These are phyloP conservation scores for Coniferiporia sulphurascens DNA, from an alignment of 1,284 basidiomycete genomes.

Conservation along the genomic window DNA sequence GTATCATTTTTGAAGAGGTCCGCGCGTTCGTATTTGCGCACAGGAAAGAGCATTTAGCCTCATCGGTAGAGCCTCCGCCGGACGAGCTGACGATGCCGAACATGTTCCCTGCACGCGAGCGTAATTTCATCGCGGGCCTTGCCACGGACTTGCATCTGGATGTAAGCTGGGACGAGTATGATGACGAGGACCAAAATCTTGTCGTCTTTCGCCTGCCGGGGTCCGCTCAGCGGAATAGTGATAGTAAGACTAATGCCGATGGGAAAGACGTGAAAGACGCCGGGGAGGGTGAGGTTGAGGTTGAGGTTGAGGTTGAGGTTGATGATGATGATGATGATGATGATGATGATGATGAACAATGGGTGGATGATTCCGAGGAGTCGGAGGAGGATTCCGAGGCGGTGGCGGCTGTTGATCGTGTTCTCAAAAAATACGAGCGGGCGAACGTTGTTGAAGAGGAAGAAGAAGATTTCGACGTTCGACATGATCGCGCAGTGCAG, in stretches of 20 bases:
- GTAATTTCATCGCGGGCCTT: slow-evolving; percentile 71
- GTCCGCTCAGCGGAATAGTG: slow-evolving; percentile 22
- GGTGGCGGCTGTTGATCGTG: slow-evolving; percentile 70
- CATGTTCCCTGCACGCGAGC: slow-evolving; percentile 71
- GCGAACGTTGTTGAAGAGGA: slow-evolving; percentile 70
- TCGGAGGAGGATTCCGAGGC: slow-evolving; percentile 53
- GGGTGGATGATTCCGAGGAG: slow-evolving; percentile 45
- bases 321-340: slow-evolving; percentile 45
- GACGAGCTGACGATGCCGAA: slow-evolving; percentile 67
- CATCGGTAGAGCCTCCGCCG: slow-evolving; percentile 31
- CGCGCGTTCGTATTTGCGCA: slow-evolving; percentile 59
- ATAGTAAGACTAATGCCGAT: slow-evolving; percentile 27
- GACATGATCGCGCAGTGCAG: slow-evolving; percentile 67
- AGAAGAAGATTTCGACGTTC: slow-evolving; percentile 70
- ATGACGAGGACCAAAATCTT: slow-evolving; percentile 75
- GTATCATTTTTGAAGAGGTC: slow-evolving; percentile 72
- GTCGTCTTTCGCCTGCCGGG: slow-evolving; percentile 61
- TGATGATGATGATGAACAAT: slow-evolving; percentile 40
- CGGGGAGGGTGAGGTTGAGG: slow-evolving; percentile 24
- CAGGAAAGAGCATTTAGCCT: slow-evolving; percentile 36
- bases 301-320: slow-evolving; percentile 41
- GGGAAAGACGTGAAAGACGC: slow-evolving; percentile 35
- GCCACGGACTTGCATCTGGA: slow-evolving; percentile 72
- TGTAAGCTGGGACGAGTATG: slow-evolving; percentile 86
- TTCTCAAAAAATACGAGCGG: slow-evolving; percentile 84